Base-by-base conservation (phyloP, 768 basidiomycete genomes). In the Calocybe cyanea region DNA sequence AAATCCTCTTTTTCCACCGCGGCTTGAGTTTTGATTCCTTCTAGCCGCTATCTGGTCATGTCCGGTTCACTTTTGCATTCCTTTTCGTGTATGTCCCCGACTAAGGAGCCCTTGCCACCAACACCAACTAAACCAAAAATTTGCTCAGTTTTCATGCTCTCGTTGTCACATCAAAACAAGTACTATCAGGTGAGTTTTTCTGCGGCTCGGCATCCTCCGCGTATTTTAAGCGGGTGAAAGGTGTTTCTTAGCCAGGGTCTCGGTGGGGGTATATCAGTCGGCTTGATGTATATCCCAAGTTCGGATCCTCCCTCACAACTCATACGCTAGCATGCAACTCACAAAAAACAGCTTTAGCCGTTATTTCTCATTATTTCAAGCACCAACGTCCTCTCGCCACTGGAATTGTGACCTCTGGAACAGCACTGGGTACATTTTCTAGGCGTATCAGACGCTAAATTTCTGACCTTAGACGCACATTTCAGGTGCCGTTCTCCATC, bases 401-500 rank as follows among this genome's bases (percentile, higher is more conserved):
- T 42, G 75, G 80, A 11, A 63, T 83, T 35, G 76, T 64, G 5
- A 34, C 41, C 23, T 42, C 50, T n/a, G 54, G 54, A 28, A 39
- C 54, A 11, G 54, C 41, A 20, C 25, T 55, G 34, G 54, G 54
- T 52, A 34, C 15, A 38, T 46, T 2, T 28, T 5, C 25, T 28
- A 28, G 25, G 11, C 25, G 25, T 28, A 11, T 28, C 25, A 6
- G 25, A 11, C 11, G 11, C 11, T 6, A 5, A 28, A 6, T 11
- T 28, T 28, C 25, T 11, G 11, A 28, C 25, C 25, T 28, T 11
- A 28, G 11, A 10, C 2, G 40, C 21, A 17, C 24, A 9, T 15
- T 25, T 6, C 25, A 63, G 79, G 81, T 10, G 77, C 77, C 20
- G 68, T 77, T 18, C 46, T 81, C 2, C 78, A 80, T 46, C 78